These are phyloP conservation scores for Protomyces macrosporus DNA, from an alignment of 1,139 yeast genomes.

Conservation along the genomic window DNA sequence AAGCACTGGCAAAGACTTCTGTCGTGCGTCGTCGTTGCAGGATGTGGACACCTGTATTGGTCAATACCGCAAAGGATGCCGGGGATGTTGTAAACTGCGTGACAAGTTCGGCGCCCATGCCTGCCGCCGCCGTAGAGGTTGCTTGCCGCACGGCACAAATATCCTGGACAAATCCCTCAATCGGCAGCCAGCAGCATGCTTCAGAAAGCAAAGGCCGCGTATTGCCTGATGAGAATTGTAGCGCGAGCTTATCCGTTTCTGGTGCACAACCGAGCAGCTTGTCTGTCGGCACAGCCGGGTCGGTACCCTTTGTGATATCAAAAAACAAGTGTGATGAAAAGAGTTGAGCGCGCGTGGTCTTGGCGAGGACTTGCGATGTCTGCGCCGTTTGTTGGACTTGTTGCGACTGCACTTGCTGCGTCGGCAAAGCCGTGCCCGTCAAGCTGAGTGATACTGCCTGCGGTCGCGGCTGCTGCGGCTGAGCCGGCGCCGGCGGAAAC, in stretches of 20 bases:
- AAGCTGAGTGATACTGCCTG: neutral
- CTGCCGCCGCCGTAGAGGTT: conserved; percentile 71
- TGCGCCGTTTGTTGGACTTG: neutral
- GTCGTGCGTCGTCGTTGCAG: conserved; percentile 77
- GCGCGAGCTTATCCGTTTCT: conserved; percentile 69
- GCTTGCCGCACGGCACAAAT: conserved; percentile 53
- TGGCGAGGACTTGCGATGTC: conserved; percentile 6
- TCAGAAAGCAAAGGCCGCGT: conserved; percentile 54
- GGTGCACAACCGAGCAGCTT: conserved; percentile 70
- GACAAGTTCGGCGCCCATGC: conserved; percentile 77
- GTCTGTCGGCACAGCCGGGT: conserved; percentile 38
- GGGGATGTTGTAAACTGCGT: conserved; percentile 63
- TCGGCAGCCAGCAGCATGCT: conserved; percentile 64
- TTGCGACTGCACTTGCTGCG: neutral
- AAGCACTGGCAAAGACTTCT: conserved; percentile 40
- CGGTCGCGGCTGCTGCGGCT: conserved; percentile 1
- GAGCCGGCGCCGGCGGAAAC: conserved; percentile 38
- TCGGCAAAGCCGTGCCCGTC: neutral
- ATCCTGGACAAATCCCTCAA: conserved; percentile 64
- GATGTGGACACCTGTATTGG: conserved; percentile 70
- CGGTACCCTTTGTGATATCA: conserved; percentile 39
- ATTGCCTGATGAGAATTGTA: conserved; percentile 42
- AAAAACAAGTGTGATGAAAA: conserved; percentile 81
- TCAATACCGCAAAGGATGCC: conserved; percentile 67
- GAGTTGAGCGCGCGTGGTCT: conserved; percentile 42